phyloP scores from a whole-genome alignment of 805 yeast genomes.

The Yarrowia yakushimensis region DNA sequence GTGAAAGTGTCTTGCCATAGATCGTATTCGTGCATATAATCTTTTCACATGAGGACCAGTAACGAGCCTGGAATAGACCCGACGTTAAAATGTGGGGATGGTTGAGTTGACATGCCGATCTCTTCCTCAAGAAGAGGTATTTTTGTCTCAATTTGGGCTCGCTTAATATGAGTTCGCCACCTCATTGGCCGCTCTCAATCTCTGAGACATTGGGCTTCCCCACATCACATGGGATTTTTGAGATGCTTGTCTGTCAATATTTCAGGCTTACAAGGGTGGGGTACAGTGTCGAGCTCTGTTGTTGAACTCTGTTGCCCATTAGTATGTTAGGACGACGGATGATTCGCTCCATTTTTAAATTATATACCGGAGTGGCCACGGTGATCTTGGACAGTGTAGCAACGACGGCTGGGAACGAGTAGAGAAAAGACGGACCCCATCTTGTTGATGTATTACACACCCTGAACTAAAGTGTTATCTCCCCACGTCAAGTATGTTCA shows the following conservation, averaged over 20 bases:
- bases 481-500: not conserved
- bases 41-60: conserved; percentile 11
- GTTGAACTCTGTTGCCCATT: conserved; percentile 14
- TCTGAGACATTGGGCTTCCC: not conserved
- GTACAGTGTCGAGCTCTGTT: not conserved
- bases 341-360: conserved; percentile 18
- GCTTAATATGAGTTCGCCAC: not conserved
- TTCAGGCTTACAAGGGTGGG: conserved; percentile 15
- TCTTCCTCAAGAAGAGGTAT: not conserved
- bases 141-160: not conserved
- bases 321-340: not conserved
- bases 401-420: too few species aligned
- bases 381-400: not conserved
- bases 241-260: not conserved
- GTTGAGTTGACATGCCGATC: not conserved
- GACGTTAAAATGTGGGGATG: conserved; percentile 11
- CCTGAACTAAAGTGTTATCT: not conserved
- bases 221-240: too few species aligned
- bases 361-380: not conserved
- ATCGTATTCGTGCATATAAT: not conserved
- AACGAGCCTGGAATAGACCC: not conserved
- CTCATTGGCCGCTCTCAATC: too few species aligned
- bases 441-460: not conserved
- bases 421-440: too few species aligned
- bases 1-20: not conserved